Percentiles rank a stretch among this genome's conserved stretches.
Conservation (phyloP, 78 protist species). For the Chrysochromulina parva region DNA sequence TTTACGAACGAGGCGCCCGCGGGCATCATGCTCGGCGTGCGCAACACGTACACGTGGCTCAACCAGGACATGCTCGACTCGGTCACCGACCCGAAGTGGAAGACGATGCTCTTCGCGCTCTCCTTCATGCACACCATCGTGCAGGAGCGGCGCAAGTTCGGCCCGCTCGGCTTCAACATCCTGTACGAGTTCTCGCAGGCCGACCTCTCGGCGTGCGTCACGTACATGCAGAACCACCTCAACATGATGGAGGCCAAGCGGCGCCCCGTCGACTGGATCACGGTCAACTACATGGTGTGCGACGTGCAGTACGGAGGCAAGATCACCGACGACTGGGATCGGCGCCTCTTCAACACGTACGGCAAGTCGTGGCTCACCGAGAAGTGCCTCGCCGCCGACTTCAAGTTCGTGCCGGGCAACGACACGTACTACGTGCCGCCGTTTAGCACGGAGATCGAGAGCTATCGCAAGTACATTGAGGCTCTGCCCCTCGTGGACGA, state of each 20-base stretch:
- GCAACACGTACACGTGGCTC: constrained; percentile 63
- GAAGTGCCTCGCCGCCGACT: constrained; percentile 38
- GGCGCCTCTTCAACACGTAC: constrained; percentile 66
- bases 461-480: constrained; percentile 62
- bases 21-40: constrained; percentile 80
- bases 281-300: constrained; percentile 83
- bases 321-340: constrained; percentile 86
- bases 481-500: constrained; percentile 68
- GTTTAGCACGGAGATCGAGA: constrained; percentile 9
- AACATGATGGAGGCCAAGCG: constrained; percentile 53
- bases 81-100: constrained; percentile 69
- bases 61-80: constrained; percentile 74
- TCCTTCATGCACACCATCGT: constrained; percentile 82
- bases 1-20: constrained; percentile 87
- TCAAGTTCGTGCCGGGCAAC: constrained; percentile 41
- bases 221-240: constrained; percentile 80
- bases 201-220: constrained; percentile 74
- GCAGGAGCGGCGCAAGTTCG: constrained; percentile 89
- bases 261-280: constrained; percentile 70
- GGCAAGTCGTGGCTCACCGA: constrained; percentile 48
- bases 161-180: constrained; percentile 85
- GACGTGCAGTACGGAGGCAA: constrained; percentile 93
- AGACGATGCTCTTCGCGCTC: constrained; percentile 66
- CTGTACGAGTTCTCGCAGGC: constrained; percentile 92
- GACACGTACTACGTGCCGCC: constrained; percentile 3